A percentile compares a stretch with the other conserved stretches of the same genome.
Evolutionary conservation across 2,329 filamentous ascomycete genomes (phyloP).

Genomic region (Diaporthe aspalathi): DNA sequence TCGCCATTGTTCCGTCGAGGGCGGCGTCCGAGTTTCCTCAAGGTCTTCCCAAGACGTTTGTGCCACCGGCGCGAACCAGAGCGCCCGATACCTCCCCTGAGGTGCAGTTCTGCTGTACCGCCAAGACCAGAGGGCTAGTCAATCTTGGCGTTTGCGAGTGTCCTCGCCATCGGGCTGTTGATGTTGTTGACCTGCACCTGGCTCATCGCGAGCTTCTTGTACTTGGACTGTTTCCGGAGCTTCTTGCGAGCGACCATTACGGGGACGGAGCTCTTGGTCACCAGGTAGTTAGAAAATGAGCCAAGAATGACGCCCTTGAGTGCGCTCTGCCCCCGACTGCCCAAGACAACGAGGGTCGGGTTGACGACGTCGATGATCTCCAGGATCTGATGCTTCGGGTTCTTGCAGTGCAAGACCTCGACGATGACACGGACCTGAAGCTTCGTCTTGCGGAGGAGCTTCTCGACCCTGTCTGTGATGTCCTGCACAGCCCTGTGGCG

Average conservation of each 20-base stretch:
- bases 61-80: too few species aligned
- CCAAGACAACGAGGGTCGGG: slow-evolving; percentile 92
- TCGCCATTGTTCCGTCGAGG: neutral
- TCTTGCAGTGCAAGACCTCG: slow-evolving; percentile 98
- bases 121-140: slow-evolving; percentile 59
- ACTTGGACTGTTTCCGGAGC: slow-evolving; percentile 86
- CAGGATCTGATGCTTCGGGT: slow-evolving; percentile 93
- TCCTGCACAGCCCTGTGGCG: slow-evolving; percentile 82
- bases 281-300: slow-evolving; percentile 96
- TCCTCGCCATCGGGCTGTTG: slow-evolving; percentile 73
- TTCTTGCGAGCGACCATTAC: slow-evolving; percentile 98
- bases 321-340: slow-evolving; percentile 89
- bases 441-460: slow-evolving; percentile 87
- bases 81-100: neutral
- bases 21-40: neutral
- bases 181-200: slow-evolving; percentile 87
- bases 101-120: neutral
- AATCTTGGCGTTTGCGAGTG: slow-evolving; percentile 78
- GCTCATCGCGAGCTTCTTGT: slow-evolving; percentile 75
- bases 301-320: slow-evolving; percentile 95
- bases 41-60: neutral
- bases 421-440: slow-evolving; percentile 93
- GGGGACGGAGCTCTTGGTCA: slow-evolving; percentile 94
- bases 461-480: slow-evolving; percentile 87
- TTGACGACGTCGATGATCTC: slow-evolving; percentile 96